phyloP scores from a whole-genome alignment of 1,284 basidiomycete genomes.

The Puccinia triticina region DNA sequence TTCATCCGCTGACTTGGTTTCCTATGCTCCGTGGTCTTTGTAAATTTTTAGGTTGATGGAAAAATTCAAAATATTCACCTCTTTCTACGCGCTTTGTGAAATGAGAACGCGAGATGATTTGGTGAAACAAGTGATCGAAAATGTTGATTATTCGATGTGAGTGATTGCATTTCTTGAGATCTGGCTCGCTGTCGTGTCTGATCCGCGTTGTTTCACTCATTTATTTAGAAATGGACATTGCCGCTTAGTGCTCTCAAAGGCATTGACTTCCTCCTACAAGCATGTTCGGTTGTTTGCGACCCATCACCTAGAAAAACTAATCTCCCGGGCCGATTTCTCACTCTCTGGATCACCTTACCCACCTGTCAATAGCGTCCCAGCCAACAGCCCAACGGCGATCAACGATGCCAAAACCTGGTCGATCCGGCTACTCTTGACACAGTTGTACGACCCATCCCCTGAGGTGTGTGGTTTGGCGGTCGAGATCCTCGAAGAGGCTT shows the following conservation, averaged over 20 bases:
- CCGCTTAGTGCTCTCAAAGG: conserved; percentile 86
- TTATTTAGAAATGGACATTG: conserved; percentile 81
- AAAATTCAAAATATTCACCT: conserved; percentile 88
- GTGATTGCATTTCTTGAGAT: conserved; percentile 56
- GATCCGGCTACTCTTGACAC: conserved; percentile 75
- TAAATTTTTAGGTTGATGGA: conserved; percentile 72
- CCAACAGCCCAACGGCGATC: background rate
- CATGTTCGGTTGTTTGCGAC: conserved; percentile 87
- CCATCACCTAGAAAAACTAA: conserved; percentile 76
- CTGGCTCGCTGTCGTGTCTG: background rate
- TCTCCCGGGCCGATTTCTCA: conserved; percentile 65
- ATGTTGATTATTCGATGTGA: conserved; percentile 84
- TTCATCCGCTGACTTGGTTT: conserved; percentile 4
- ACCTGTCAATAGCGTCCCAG: conserved; percentile 36
- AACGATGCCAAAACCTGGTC: conserved; percentile 55
- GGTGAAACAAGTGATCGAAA: conserved; percentile 85
- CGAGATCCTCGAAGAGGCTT: conserved; percentile 83
- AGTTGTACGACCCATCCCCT: conserved; percentile 86
- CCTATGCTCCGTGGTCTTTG: background rate
- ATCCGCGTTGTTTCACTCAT: background rate
- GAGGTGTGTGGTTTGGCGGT: conserved; percentile 90
- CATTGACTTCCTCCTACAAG: conserved; percentile 77
- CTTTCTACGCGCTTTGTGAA: conserved; percentile 91
- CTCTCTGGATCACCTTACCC: conserved; percentile 61
- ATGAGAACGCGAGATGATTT: conserved; percentile 86